Conservation (phyloP, 352 stramenopile genomes). For the Phytophthora sp. region DNA sequence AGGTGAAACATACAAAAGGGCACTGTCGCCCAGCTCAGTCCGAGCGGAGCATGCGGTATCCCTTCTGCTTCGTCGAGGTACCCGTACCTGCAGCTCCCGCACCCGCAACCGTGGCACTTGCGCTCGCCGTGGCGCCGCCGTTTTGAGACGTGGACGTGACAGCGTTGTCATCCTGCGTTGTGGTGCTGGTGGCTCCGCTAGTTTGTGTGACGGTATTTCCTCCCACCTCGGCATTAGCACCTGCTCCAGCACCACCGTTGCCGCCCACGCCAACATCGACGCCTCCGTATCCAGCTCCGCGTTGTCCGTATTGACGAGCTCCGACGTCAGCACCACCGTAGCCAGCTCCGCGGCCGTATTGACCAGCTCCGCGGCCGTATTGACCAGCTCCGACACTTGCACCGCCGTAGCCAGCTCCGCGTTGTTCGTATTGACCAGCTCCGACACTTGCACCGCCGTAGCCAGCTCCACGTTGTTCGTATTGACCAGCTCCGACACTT, state of each 20-base stretch:
- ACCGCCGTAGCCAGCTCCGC: too few species aligned
- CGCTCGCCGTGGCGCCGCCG: constrained; percentile 1
- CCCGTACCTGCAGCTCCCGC: neutral
- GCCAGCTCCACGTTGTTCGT: too few species aligned
- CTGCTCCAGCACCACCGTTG: neutral
- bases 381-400: too few species aligned
- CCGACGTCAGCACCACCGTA: neutral
- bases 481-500: too few species aligned
- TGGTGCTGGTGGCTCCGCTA: neutral
- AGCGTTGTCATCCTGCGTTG: too few species aligned
- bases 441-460: too few species aligned
- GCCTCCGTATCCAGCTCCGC: neutral
- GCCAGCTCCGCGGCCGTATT: too few species aligned
- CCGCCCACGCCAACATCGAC: neutral
- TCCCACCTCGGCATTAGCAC: neutral
- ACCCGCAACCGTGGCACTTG: neutral
- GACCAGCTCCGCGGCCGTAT: too few species aligned
- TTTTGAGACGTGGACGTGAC: too few species aligned
- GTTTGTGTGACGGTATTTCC: neutral
- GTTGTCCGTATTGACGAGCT: neutral
- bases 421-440: too few species aligned
- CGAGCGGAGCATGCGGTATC: constrained; percentile 18
- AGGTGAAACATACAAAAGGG: too few species aligned
- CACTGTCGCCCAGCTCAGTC: too few species aligned
- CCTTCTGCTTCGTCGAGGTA: constrained; percentile 18